Evolutionary conservation across 306 rosid species (phyloP).

Genomic region (Lotus japonicus): DNA sequence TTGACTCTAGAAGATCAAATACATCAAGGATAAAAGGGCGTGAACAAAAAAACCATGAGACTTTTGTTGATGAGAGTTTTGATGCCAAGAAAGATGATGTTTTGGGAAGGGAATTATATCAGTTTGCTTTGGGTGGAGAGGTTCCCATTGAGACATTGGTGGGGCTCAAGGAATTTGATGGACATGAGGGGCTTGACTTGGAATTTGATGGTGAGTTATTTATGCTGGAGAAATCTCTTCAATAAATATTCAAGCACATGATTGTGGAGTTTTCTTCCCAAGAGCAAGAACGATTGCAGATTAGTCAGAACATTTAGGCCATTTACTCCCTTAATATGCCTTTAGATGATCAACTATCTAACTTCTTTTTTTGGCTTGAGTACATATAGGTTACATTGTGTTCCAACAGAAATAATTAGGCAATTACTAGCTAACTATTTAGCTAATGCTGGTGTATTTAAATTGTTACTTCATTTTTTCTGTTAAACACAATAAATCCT

Average conservation of each 20-base stretch:
- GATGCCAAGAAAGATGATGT: slow-evolving; percentile 2
- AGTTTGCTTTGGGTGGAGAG: slow-evolving; percentile 18
- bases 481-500: not conserved
- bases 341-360: not conserved
- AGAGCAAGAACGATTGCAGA: not conserved
- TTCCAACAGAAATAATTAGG: not conserved
- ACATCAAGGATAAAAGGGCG: not conserved
- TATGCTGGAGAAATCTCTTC: slow-evolving; percentile 20
- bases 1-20: no score
- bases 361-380: not conserved
- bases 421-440: not conserved
- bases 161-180: slow-evolving; percentile 55
- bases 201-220: slow-evolving; percentile 25
- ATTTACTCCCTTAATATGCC: slow-evolving; percentile 1
- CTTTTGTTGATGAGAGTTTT: not conserved
- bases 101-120: slow-evolving; percentile 7
- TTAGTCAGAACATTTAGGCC: not conserved
- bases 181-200: slow-evolving; percentile 44
- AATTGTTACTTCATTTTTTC: not conserved
- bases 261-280: not conserved
- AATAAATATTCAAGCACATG: not conserved
- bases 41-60: not conserved
- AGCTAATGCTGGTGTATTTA: not conserved
- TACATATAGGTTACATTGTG: not conserved
- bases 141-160: slow-evolving; percentile 44